These are phyloP conservation scores for Trichomonas vaginalis DNA, from an alignment of 208 protist genomes.

Conservation along the genomic window DNA sequence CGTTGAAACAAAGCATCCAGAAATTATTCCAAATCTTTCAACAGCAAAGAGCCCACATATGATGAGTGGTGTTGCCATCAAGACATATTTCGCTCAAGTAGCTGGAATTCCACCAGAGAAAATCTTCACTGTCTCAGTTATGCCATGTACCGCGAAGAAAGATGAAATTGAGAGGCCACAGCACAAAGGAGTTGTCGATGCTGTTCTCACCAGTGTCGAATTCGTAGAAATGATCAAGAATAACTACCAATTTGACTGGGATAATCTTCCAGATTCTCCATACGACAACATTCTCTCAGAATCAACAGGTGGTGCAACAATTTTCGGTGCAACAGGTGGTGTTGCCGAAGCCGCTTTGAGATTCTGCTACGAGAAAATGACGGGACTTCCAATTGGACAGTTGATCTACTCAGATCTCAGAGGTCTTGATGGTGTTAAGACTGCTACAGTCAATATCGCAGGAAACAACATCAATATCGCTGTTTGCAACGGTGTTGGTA, in stretches of 20 bases:
- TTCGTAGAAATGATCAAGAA: conserved; percentile 24
- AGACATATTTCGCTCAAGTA: not conserved
- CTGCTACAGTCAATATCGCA: not conserved
- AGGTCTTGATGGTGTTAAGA: not conserved
- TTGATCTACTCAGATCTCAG: not conserved
- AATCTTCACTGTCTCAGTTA: conserved; percentile 27
- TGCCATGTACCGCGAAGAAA: conserved; percentile 39
- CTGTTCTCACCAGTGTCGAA: conserved; percentile 33
- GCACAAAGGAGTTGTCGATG: conserved; percentile 22
- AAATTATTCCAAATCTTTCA: not conserved
- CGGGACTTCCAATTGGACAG: not conserved
- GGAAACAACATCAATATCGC: not conserved
- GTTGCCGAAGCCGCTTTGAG: conserved; percentile 38
- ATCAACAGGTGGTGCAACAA: conserved; percentile 28
- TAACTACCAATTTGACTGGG: not conserved
- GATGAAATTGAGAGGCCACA: conserved; percentile 26
- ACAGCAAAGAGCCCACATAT: not conserved
- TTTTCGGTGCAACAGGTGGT: conserved; percentile 39
- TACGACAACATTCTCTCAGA: conserved; percentile 34
- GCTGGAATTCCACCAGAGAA: not conserved
- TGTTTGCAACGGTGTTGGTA: not conserved
- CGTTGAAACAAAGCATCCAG: not conserved
- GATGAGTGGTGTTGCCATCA: not conserved
- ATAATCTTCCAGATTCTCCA: not conserved
- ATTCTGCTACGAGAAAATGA: not conserved